Percentiles rank a stretch among this genome's conserved stretches.
These are phyloP conservation scores for Pyrus bretschneideri DNA, from an alignment of 306 rosid genomes.

Conservation along the genomic window DNA sequence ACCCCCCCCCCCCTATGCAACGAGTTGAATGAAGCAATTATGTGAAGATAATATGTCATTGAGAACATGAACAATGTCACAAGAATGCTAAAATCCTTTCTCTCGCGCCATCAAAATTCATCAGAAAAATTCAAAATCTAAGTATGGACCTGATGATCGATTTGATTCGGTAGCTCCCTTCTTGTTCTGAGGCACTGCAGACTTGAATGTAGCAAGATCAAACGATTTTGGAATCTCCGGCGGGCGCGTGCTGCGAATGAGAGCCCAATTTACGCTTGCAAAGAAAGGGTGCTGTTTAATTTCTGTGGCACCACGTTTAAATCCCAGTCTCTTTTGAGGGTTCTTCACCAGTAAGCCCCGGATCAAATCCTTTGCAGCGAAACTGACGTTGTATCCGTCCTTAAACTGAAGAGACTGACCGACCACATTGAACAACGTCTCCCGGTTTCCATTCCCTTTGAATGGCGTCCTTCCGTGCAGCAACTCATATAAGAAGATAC, in stretches of 20 bases:
- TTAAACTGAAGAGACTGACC: slow-evolving; percentile 45
- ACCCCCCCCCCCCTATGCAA: neutral
- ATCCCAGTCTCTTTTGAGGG: slow-evolving; percentile 51
- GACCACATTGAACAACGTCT: slow-evolving; percentile 48
- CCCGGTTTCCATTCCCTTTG: slow-evolving; percentile 53
- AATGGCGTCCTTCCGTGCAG: slow-evolving; percentile 50
- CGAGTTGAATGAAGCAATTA: neutral
- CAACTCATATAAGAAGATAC: slow-evolving; percentile 49
- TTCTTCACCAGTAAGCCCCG: slow-evolving; percentile 46
- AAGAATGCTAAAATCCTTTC: neutral
- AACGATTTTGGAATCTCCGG: slow-evolving; percentile 54
- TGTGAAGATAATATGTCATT: slow-evolving; percentile 15
- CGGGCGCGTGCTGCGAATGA: slow-evolving; percentile 42
- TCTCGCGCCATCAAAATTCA: slow-evolving; percentile 1
- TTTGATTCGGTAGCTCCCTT: slow-evolving; percentile 32
- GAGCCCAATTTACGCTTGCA: slow-evolving; percentile 54
- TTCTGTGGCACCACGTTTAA: slow-evolving; percentile 49
- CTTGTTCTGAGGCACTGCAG: slow-evolving; percentile 20
- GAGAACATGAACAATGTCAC: slow-evolving; percentile 28
- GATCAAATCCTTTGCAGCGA: slow-evolving; percentile 50
- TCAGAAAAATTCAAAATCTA: slow-evolving; percentile 58
- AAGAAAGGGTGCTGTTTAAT: slow-evolving; percentile 58
- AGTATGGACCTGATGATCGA: slow-evolving; percentile 46
- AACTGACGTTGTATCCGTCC: slow-evolving; percentile 34
- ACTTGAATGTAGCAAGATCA: slow-evolving; percentile 29